phyloP scores from a whole-genome alignment of 2,329 filamentous ascomycete species.

The Chrysosphaeria jannelii region DNA sequence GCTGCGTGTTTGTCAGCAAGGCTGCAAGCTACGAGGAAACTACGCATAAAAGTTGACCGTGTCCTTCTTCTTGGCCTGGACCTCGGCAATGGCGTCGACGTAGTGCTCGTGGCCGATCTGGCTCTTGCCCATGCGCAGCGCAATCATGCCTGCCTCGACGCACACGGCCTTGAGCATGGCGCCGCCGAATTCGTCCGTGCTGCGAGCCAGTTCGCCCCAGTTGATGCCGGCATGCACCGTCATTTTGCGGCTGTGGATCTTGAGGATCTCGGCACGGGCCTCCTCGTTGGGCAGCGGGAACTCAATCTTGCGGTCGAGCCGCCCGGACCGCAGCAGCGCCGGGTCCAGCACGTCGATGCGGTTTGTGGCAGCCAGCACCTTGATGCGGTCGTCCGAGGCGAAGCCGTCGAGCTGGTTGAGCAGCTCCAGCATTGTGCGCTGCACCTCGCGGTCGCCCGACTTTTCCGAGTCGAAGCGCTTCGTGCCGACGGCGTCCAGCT shows the following conservation, averaged over 20 bases:
- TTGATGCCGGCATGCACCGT: slow-evolving; percentile 78
- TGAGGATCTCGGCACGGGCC: slow-evolving; percentile 82
- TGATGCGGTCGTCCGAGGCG: slow-evolving; percentile 86
- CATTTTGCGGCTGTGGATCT: slow-evolving; percentile 97
- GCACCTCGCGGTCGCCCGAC: slow-evolving; percentile 88
- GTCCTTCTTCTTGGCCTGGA: slow-evolving; percentile 91
- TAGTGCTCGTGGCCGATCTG: slow-evolving; percentile 98
- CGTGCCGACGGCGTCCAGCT: slow-evolving; percentile 90
- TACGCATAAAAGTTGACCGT: slow-evolving; percentile 27
- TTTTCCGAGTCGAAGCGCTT: slow-evolving; percentile 98
- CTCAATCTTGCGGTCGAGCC: slow-evolving; percentile 89
- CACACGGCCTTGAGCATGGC: slow-evolving; percentile 96
- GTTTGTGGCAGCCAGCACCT: slow-evolving; percentile 85
- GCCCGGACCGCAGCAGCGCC: slow-evolving; percentile 66
- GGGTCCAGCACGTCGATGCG: slow-evolving; percentile 83
- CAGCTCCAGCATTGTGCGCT: slow-evolving; percentile 94
- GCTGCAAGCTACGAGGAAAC: too few species aligned
- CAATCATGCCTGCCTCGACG: slow-evolving; percentile 98
- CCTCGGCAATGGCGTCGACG: slow-evolving; percentile 90
- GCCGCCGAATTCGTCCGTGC: slow-evolving; percentile 93
- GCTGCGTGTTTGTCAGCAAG: slow-evolving; percentile 1
- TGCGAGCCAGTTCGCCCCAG: slow-evolving; percentile 79
- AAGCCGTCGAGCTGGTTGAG: slow-evolving; percentile 97
- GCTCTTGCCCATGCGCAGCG: slow-evolving; percentile 70
- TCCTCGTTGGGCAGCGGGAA: slow-evolving; percentile 97